These are phyloP conservation scores for Salix brachista DNA, from an alignment of 345 rosid species.

Conservation along the genomic window DNA sequence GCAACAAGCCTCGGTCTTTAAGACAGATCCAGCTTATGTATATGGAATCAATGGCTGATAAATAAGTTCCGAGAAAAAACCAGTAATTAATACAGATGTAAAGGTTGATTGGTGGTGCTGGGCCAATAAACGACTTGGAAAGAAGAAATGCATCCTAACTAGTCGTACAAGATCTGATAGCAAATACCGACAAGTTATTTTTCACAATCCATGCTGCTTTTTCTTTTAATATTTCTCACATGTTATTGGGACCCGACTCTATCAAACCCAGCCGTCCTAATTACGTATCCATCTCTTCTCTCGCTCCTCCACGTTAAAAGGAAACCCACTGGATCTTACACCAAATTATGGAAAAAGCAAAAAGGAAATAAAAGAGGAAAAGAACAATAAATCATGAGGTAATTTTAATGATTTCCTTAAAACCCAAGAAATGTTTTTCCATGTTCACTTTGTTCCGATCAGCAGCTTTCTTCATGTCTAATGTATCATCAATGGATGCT, in stretches of 20 bases:
- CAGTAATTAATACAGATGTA: not conserved
- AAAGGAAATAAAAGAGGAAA: conserved; percentile 8
- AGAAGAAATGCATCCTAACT: not conserved
- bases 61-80: not conserved
- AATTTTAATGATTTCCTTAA: conserved; percentile 24
- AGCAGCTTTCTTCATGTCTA: not conserved
- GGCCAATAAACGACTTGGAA: not conserved
- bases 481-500: not conserved
- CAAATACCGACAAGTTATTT: conserved; percentile 16
- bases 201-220: conserved; percentile 4
- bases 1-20: not conserved
- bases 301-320: not conserved
- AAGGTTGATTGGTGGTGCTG: not conserved
- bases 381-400: not conserved
- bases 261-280: conserved; percentile 19
- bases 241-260: conserved; percentile 39
- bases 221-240: conserved; percentile 29
- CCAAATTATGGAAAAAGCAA: conserved; percentile 10
- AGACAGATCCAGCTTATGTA: not conserved
- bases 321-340: not conserved
- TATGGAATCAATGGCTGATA: not conserved
- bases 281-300: conserved; percentile 2
- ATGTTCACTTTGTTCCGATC: conserved; percentile 10
- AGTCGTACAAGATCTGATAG: conserved; percentile 18
- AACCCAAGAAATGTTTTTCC: conserved; percentile 31